Base-by-base conservation (phyloP, 2,329 filamentous ascomycete species). In the Verticillium nonalfalfae region DNA sequence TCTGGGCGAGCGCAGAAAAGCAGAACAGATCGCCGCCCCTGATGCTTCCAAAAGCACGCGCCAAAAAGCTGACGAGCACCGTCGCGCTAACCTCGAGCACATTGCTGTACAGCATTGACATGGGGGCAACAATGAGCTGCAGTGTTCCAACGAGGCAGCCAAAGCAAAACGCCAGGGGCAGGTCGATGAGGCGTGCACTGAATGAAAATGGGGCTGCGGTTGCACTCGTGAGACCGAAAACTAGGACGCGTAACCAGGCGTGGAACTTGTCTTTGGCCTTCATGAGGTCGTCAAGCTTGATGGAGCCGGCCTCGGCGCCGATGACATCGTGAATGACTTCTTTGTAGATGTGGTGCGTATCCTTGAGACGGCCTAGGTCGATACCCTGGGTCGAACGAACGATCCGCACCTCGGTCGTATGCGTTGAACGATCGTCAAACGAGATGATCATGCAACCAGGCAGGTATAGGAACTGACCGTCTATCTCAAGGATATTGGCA, bases 361-460 rank as follows among this genome's bases (percentile, higher is more conserved):
- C 85, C 63, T 84, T 79, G 18, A 88, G 77, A 69, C 85, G 86
- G 33, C 84, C 85, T 1, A 88, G 76, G 68, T 88, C 83, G 39
- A 88, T 78, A 4, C 83, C 84, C 66, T 87, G 84, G 1, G 72
- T 71, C 0, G 80, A 79, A 13, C 85, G 80, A 5, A 89, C 85
- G 34, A 89, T 83, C 65, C 86, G 84, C 62, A 89, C 85, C 67
- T 89, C 86, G 15, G 85, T 86, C 1, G 87, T 90, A 65, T 88
- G 86, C 0, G 85, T 87, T 0, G 81, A 76, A 58, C 72, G 75
- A 67, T 93, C 90, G 70, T 90, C 92, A 69, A 97, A 97, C 0
- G 91, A 94, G 67, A 96, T 87, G 62, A 97, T 89, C 93, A 97
- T 97, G 69, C 90, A 95, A 5, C 91, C 91, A 0, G 93, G 93